Evolutionary conservation across 2,329 filamentous ascomycete species (phyloP).

Genomic region (Aureobasidium uvarum): DNA sequence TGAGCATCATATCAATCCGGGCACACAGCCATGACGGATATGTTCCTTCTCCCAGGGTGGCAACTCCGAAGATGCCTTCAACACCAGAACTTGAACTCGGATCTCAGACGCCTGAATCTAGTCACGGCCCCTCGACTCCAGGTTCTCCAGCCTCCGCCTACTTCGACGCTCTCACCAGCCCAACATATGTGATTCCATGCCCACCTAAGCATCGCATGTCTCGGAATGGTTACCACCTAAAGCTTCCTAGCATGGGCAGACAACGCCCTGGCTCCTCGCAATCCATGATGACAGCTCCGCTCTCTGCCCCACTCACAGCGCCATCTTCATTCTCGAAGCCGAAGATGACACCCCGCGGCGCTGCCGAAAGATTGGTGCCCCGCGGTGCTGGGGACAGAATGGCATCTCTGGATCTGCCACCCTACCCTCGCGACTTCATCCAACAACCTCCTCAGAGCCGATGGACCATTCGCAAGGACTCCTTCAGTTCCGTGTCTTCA

Average conservation of each 20-base stretch:
- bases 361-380: not conserved
- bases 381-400: conserved; percentile 5
- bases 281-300: not conserved
- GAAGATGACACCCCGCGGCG: conserved; percentile 3
- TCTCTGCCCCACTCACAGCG: not conserved
- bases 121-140: conserved; percentile 15
- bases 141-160: conserved; percentile 10
- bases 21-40: conserved; percentile 9
- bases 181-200: not conserved
- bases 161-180: conserved; percentile 17
- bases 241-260: conserved; percentile 3
- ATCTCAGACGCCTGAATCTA: conserved; percentile 9
- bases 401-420: conserved; percentile 9
- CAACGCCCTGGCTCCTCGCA: conserved; percentile 11
- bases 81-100: conserved; percentile 17
- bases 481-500: conserved; percentile 16
- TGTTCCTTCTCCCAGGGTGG: not conserved
- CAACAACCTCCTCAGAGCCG: not conserved
- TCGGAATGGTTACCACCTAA: conserved; percentile 7
- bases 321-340: conserved; percentile 12
- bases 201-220: conserved; percentile 17
- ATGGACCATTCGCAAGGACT: conserved; percentile 18
- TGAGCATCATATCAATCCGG: conserved; percentile 11
- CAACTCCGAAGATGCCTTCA: conserved; percentile 5
- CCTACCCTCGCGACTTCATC: conserved; percentile 2